Evolutionary conservation across 306 rosid species (phyloP).

Genomic region (cucumber (Cucumis sativus)): Cucumber_9930_V3 NC_026658.2:17364501-17365000

Average conservation of each 20-base stretch:
- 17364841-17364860: constrained; percentile 14
- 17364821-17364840: constrained; percentile 12
- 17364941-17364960: constrained; percentile 10
- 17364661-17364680: background rate
- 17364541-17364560: background rate
- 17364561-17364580: background rate
- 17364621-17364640: background rate
- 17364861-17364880: constrained; percentile 5
- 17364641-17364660: background rate
- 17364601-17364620: background rate
- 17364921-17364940: constrained; percentile 6
- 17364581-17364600: background rate
- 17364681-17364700: background rate
- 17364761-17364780: constrained; percentile 28
- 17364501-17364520: background rate
- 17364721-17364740: background rate
- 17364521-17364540: background rate
- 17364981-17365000: constrained; percentile 10
- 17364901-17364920: constrained; percentile 7
- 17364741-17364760: background rate
- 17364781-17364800: constrained; percentile 11
- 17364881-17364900: background rate
- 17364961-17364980: constrained; percentile 10
- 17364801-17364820: constrained; percentile 15
- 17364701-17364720: background rate